phyloP scores from a whole-genome alignment of 2,329 filamentous ascomycete genomes.

The Coniella lustricola region DNA sequence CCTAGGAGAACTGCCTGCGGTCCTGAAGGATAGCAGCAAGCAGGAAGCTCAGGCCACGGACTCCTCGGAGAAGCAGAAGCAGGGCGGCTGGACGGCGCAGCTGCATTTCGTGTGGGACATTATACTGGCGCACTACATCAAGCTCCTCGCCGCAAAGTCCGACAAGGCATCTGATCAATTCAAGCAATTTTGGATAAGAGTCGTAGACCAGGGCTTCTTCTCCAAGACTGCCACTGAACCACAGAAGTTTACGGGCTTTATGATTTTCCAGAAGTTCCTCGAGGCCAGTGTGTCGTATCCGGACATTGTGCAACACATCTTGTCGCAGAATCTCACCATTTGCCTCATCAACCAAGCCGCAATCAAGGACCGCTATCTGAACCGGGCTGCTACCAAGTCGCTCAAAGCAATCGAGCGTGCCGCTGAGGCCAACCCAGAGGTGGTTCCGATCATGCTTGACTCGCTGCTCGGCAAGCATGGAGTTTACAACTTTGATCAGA shows the following conservation, averaged over 20 bases:
- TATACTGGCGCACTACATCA: constrained; percentile 53
- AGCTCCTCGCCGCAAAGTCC: constrained; percentile 24
- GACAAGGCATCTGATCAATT: constrained; percentile 45
- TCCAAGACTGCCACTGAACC: constrained; percentile 74
- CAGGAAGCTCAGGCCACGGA: constrained; percentile 37
- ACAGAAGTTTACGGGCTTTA: constrained; percentile 87
- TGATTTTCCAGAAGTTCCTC: constrained; percentile 74
- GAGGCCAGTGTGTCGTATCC: constrained; percentile 40
- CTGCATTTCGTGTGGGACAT: constrained; percentile 85
- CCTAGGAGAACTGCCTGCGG: constrained; percentile 60
- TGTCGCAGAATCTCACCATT: constrained; percentile 76
- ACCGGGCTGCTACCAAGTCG: constrained; percentile 70
- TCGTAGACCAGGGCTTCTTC: constrained; percentile 83
- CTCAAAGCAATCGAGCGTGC: constrained; percentile 63
- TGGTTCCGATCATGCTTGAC: constrained; percentile 54
- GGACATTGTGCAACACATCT: constrained; percentile 52
- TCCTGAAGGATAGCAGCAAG: constrained; percentile 68
- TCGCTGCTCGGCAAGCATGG: constrained; percentile 65
- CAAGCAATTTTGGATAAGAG: constrained; percentile 74
- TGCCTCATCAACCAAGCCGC: constrained; percentile 79
- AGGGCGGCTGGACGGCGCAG: constrained; percentile 67
- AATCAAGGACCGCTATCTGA: constrained; percentile 69
- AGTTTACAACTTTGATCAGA: constrained; percentile 73
- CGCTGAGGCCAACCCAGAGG: constrained; percentile 52
- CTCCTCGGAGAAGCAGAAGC: constrained; percentile 32